A percentile compares a stretch with the other conserved stretches of the same genome.
These are phyloP conservation scores for Populus nigra DNA, from an alignment of 345 rosid species.

Conservation along the genomic window DNA sequence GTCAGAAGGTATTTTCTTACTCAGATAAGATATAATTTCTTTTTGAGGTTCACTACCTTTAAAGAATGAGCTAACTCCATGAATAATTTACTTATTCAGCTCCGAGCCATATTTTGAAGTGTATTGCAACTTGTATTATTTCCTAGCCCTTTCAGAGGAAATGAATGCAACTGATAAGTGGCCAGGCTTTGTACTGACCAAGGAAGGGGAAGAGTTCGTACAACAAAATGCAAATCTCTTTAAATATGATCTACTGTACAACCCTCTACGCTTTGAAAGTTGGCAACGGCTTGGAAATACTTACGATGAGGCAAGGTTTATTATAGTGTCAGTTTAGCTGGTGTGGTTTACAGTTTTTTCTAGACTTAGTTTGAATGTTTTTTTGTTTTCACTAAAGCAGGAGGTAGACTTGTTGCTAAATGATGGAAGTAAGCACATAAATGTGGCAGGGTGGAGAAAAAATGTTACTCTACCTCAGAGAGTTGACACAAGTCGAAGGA, in stretches of 20 bases:
- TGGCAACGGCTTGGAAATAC: conserved; percentile 93
- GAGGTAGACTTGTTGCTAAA: conserved; percentile 96
- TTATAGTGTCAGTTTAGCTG: neutral
- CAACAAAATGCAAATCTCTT: conserved; percentile 85
- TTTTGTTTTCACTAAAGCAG: conserved; percentile 46
- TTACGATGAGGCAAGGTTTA: conserved; percentile 79
- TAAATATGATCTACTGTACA: conserved; percentile 82
- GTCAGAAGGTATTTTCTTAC: conserved; percentile 48
- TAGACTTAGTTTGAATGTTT: conserved; percentile 11
- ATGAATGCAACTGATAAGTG: conserved; percentile 93
- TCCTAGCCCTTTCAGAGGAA: conserved; percentile 87
- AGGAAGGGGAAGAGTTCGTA: conserved; percentile 97
- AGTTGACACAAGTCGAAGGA: conserved; percentile 92
- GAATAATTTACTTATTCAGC: conserved; percentile 50
- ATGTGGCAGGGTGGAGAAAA: conserved; percentile 90
- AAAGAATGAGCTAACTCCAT: conserved; percentile 18
- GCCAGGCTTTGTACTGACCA: conserved; percentile 97
- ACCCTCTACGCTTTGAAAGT: conserved; percentile 87
- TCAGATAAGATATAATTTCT: conserved; percentile 10
- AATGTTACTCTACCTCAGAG: conserved; percentile 68
- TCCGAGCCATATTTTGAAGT: conserved; percentile 79
- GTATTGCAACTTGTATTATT: conserved; percentile 78
- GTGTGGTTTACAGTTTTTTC: conserved; percentile 18
- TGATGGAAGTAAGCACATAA: conserved; percentile 98
- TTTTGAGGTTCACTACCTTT: neutral